phyloP scores from a whole-genome alignment of 768 basidiomycete genomes.

The Tylopilus plumbeoviolaceoides region DNA sequence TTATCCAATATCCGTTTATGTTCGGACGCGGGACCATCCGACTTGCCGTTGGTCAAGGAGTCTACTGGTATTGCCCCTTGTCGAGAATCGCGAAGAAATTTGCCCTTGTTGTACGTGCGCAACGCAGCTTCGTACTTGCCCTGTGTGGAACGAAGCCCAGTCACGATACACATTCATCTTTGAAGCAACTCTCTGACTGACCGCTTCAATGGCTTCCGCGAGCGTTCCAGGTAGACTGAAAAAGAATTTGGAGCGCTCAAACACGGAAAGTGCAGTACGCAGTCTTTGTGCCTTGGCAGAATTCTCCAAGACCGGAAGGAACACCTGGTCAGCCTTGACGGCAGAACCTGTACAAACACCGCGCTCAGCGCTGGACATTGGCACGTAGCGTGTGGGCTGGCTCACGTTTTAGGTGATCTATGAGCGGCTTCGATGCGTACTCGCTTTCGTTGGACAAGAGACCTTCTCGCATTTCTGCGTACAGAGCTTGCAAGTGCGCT shows the following conservation, averaged over 20 bases:
- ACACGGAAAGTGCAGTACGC: constrained; percentile 88
- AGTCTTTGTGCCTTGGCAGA: constrained; percentile 91
- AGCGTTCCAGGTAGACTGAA: constrained; percentile 96
- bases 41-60: constrained; percentile 52
- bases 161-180: background rate
- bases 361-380: constrained; percentile 1
- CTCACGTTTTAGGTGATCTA: constrained; percentile 80
- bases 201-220: constrained; percentile 84
- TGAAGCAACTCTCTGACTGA: constrained; percentile 33
- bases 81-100: constrained; percentile 83
- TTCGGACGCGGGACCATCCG: constrained; percentile 56
- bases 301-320: constrained; percentile 93
- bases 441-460: constrained; percentile 73
- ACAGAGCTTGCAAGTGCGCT: constrained; percentile 53
- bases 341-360: constrained; percentile 60
- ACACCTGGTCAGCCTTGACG: constrained; percentile 91
- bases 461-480: constrained; percentile 91
- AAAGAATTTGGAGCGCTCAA: constrained; percentile 96
- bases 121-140: constrained; percentile 92
- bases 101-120: constrained; percentile 96
- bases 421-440: constrained; percentile 76
- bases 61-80: constrained; percentile 79
- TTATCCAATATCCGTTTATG: constrained; percentile 93
- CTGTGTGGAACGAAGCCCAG: constrained; percentile 37
- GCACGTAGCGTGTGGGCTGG: constrained; percentile 14